Percentiles rank a stretch among this genome's conserved stretches.
These are phyloP conservation scores for Phytophthora rubi DNA, from an alignment of 352 stramenopile genomes.

Conservation along the genomic window DNA sequence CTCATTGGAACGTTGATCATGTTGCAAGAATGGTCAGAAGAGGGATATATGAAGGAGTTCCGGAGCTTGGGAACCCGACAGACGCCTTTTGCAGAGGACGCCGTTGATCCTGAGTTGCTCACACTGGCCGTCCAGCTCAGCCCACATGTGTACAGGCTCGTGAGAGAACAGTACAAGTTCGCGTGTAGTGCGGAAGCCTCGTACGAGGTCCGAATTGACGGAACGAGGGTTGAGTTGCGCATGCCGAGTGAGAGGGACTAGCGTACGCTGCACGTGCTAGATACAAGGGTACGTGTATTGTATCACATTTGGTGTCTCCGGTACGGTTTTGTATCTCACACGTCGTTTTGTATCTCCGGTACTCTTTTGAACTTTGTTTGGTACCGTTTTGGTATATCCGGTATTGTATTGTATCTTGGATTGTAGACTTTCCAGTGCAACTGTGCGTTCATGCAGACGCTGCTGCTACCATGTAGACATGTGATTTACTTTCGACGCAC, in stretches of 20 bases:
- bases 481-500: too few relatives aligned
- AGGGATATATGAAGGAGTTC: conserved; percentile 21
- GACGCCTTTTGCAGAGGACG: conserved; percentile 7
- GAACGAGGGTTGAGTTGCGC: neutral
- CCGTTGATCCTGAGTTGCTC: conserved; percentile 5
- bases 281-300: conserved; percentile 8
- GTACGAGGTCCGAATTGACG: neutral
- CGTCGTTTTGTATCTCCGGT: neutral
- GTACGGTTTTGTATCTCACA: conserved; percentile 8
- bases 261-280: neutral
- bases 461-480: too few relatives aligned
- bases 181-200: neutral
- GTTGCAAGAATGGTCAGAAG: conserved; percentile 21
- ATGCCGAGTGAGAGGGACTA: neutral
- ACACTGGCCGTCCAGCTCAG: conserved; percentile 12
- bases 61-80: conserved; percentile 4
- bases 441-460: too few relatives aligned
- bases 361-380: neutral
- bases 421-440: too few relatives aligned
- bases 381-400: too few relatives aligned
- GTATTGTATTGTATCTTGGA: too few relatives aligned
- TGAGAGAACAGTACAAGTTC: conserved; percentile 16
- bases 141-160: conserved; percentile 10
- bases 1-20: conserved; percentile 12
- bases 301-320: neutral